Percentiles rank a stretch among this genome's conserved stretches.
Conservation (phyloP, 352 stramenopile species). For the Thalassiosira allenii region DNA sequence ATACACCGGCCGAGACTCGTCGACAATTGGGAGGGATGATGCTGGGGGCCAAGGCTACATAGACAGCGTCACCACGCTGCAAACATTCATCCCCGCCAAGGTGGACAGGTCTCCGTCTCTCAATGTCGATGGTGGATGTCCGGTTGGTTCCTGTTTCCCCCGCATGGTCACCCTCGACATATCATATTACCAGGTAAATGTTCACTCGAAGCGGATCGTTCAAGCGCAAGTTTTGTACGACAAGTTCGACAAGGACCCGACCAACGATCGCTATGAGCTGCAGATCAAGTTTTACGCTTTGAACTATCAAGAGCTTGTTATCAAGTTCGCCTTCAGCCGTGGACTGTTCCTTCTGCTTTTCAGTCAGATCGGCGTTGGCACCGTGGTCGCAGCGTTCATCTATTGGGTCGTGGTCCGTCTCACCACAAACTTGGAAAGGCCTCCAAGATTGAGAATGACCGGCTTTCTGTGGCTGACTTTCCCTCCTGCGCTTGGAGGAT, state of each 20-base stretch:
- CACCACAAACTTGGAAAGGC: slow-evolving; percentile 91
- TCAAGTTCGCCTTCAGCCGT: slow-evolving; percentile 95
- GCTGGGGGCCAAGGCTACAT: slow-evolving; percentile 64
- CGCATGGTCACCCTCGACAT: slow-evolving; percentile 92
- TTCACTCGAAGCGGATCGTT: slow-evolving; percentile 93
- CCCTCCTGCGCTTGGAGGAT: slow-evolving; percentile 88
- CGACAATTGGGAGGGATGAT: slow-evolving; percentile 51
- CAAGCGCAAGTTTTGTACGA: slow-evolving; percentile 89
- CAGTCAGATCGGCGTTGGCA: slow-evolving; percentile 90
- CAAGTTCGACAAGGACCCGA: slow-evolving; percentile 91
- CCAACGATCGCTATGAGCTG: slow-evolving; percentile 91
- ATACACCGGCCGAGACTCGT: slow-evolving; percentile 87
- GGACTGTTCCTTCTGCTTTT: slow-evolving; percentile 95
- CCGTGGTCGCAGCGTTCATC: slow-evolving; percentile 87
- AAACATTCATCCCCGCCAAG: slow-evolving; percentile 95
- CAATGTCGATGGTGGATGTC: slow-evolving; percentile 89
- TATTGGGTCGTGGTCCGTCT: slow-evolving; percentile 92
- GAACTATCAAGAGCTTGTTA: slow-evolving; percentile 95
- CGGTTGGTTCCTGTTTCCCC: slow-evolving; percentile 90
- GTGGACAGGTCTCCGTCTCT: slow-evolving; percentile 89
- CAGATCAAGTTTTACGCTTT: slow-evolving; percentile 92
- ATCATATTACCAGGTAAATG: slow-evolving; percentile 92
- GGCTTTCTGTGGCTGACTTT: slow-evolving; percentile 92
- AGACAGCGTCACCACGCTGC: slow-evolving; percentile 77
- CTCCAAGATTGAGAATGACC: slow-evolving; percentile 92